Conservation (phyloP, 129 eudicot genomes). For the Ambrosia artemisiifolia region DNA sequence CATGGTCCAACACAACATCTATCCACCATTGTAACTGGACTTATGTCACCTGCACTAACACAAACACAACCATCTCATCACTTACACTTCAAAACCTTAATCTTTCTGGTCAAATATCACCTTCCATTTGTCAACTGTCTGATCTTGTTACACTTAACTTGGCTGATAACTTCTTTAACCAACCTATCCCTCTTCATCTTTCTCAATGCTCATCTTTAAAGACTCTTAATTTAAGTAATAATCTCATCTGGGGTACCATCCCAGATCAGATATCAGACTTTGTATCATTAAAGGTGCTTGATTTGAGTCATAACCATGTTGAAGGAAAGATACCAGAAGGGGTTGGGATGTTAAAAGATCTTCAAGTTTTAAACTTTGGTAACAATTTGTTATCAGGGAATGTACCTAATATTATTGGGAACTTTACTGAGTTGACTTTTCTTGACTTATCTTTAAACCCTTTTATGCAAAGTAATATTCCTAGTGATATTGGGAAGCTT, state of each 20-base stretch:
- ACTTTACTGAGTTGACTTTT: conserved; percentile 54
- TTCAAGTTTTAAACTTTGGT: conserved; percentile 67
- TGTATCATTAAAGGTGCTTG: conserved; percentile 61
- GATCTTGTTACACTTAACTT: conserved; percentile 56
- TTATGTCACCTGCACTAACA: conserved; percentile 66
- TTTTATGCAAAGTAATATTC: conserved; percentile 72
- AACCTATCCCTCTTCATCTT: conserved; percentile 83
- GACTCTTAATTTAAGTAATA: conserved; percentile 66
- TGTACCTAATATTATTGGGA: conserved; percentile 62
- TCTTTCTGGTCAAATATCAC: conserved; percentile 85
- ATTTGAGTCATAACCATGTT: conserved; percentile 74
- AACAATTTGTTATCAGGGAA: conserved; percentile 75
- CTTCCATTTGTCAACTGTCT: conserved; percentile 55
- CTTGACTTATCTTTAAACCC: conserved; percentile 88
- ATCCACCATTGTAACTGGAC: conserved; percentile 81
- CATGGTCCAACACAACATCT: conserved; percentile 73
- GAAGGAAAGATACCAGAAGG: conserved; percentile 85
- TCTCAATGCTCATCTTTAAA: conserved; percentile 67
- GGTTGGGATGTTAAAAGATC: conserved; percentile 55
- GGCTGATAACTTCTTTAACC: conserved; percentile 77
- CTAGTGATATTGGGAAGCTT: conserved; percentile 52
- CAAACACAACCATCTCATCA: conserved; percentile 46
- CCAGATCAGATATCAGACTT: conserved; percentile 85
- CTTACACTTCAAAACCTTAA: conserved; percentile 62
- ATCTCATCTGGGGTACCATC: conserved; percentile 93